Evolutionary conservation across 2,329 filamentous ascomycete species (phyloP), one percentile per base, ranked within the genome.

Genomic region (Apiospora sp.): DNA sequence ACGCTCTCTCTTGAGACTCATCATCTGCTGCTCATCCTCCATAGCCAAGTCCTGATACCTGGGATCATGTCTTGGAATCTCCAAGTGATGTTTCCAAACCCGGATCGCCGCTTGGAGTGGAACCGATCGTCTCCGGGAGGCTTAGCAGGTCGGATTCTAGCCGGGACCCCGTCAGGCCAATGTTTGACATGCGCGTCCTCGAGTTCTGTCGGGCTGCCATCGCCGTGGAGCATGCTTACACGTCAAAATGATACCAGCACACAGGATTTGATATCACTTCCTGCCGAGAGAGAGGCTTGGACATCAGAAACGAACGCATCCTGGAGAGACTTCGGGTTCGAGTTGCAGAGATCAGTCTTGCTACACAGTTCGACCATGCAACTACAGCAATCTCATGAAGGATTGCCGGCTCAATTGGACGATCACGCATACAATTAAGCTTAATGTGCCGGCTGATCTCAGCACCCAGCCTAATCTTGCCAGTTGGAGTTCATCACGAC

Each of bases 91-190:
- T 64, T 64, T 64, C 58, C 58, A 64, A 64, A 64, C 58, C 58
- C 58, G 58, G 58, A 64, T 64, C 58, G 58, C 58, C 58, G 58
- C 34, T 64, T 41, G 30, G 14, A 34, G 58, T 64, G 58, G 58
- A 64, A 64, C 58, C 8, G 58, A 64, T 64, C 58, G 22, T n/a
- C 58, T 64, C 58, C 58, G 58, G 58, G 58, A 16, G 58, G 58
- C 58, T 64, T 34, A 64, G 58, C 30, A 64, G 6, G 58, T 30
- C 58, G 58, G 58, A 30, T 64, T 41, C 58, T 24, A 4, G 19
- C 34, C 34, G 58, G 58, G 22, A 4, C 7, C 30, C 19, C 34
- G 58, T 64, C 58, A 64, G 58, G 58, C 58, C 34, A 41, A 64
- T 41, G 58, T 64, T 64, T 64, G 58, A 41, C 58, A 61, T 61